Evolutionary conservation across 2,329 filamentous ascomycete species (phyloP), one percentile per base, ranked within the genome.

Genomic region (Purpureocillium lavendulum): DNA sequence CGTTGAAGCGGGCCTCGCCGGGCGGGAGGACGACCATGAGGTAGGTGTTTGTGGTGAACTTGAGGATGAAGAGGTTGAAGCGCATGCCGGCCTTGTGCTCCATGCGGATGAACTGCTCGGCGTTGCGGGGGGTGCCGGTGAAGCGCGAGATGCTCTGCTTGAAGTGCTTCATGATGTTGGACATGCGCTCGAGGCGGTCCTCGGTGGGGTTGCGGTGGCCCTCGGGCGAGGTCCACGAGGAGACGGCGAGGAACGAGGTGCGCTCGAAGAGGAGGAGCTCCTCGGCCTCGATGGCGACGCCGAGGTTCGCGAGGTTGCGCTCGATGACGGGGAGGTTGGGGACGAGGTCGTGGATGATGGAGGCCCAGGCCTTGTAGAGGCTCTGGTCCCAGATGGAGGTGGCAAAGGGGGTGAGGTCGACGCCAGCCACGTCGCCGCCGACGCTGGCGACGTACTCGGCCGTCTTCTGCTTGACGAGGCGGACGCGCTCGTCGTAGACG

Each of bases 331-430:
- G 71, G 1, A 96, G 77, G 54, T 97, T 97, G 4, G 92, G 92
- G n/a, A 97, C 92, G 34, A 98, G 74, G 57, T 90, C 89, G 70
- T 98, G 92, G 45, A 98, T 96, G 52, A 98, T 96, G 58, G 86
- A 87, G 0, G 92, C 92, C 92, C 92, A 98, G 2, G 92, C 92
- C 63, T 94, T 94, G 71, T 97, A 98, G 30, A 98, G 71, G 40
- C 85, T 94, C 67, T 98, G 92, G 57, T 98, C 92, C 92, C 92
- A 98, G 57, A 98, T 98, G 40, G 86, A 94, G 26, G 90, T 97
- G 9, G 88, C 86, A 59, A 95, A 97, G 43, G 89, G 88, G 42
- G 87, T 86, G 44, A 96, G 74, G 47, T 82, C 76, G 58, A 94
- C 46, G 45, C 46, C 45, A 36, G 46, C 46, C 38, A 59, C 46